phyloP scores from a whole-genome alignment of 768 basidiomycete genomes.

The Fomitopsis serialis region DNA sequence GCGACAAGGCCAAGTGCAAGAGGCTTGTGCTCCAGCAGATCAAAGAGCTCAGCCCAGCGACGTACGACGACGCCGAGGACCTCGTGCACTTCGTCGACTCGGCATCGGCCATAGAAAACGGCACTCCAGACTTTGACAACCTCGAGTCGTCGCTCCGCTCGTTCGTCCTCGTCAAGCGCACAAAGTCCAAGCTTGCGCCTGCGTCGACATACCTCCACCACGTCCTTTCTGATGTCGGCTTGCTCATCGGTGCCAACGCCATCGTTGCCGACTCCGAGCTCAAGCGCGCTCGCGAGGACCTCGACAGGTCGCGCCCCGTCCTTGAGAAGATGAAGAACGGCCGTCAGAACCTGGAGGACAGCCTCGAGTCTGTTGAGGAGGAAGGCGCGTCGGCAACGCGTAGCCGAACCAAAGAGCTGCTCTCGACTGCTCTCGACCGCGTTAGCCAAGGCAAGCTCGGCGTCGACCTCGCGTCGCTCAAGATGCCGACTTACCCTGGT shows the following conservation, averaged over 20 bases:
- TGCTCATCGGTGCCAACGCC: constrained; percentile 81
- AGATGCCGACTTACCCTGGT: constrained; percentile 80
- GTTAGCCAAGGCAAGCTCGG: constrained; percentile 74
- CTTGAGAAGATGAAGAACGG: constrained; percentile 82
- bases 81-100: constrained; percentile 99
- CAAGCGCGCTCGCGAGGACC: constrained; percentile 62
- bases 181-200: constrained; percentile 94
- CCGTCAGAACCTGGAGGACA: constrained; percentile 71
- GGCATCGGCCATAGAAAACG: constrained; percentile 59
- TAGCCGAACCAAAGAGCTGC: constrained; percentile 48
- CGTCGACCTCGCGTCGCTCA: constrained; percentile 37
- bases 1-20: constrained; percentile 90
- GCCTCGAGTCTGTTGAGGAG: constrained; percentile 78
- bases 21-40: constrained; percentile 90
- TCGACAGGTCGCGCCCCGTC: constrained; percentile 68
- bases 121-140: constrained; percentile 72
- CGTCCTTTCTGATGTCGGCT: constrained; percentile 84
- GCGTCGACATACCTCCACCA: constrained; percentile 88
- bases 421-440: constrained; percentile 66
- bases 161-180: constrained; percentile 92
- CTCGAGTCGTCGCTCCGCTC: constrained; percentile 88
- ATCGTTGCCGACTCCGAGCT: constrained; percentile 81
- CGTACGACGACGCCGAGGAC: constrained; percentile 85
- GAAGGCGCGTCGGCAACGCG: constrained; percentile 49
- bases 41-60: constrained; percentile 85